These are phyloP conservation scores for Urtica urens DNA, from an alignment of 306 rosid genomes.

Conservation along the genomic window DNA sequence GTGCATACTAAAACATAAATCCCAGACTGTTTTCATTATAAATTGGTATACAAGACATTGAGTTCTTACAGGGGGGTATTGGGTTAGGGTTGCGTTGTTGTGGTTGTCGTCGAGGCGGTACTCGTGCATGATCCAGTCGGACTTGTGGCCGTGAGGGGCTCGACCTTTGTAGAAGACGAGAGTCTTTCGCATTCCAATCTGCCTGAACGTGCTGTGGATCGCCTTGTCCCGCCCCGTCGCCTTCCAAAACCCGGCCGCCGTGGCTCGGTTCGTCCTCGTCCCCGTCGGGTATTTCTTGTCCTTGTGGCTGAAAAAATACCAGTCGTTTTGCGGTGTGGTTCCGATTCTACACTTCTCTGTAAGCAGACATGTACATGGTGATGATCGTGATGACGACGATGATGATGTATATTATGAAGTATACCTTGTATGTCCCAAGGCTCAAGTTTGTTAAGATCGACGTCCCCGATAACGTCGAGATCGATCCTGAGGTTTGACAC, in stretches of 20 bases:
- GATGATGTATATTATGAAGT: not conserved
- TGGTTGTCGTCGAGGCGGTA: constrained; percentile 68
- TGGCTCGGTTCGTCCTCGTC: constrained; percentile 84
- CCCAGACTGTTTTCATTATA: too few species aligned
- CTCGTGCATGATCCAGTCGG: constrained; percentile 98
- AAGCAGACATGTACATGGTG: not conserved
- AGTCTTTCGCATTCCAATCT: constrained; percentile 95
- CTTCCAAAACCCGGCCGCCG: constrained; percentile 91
- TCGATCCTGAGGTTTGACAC: constrained; percentile 10
- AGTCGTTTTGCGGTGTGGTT: constrained; percentile 88
- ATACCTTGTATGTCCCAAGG: constrained; percentile 98
- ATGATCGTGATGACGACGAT: not conserved
- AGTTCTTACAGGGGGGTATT: too few species aligned
- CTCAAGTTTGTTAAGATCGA: constrained; percentile 95
- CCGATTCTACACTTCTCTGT: constrained; percentile 85
- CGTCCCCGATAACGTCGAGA: constrained; percentile 69
- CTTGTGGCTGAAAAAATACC: constrained; percentile 95
- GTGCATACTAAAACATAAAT: too few species aligned
- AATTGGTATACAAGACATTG: too few species aligned
- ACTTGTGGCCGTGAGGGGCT: constrained; percentile 89
- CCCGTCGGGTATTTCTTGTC: constrained; percentile 98
- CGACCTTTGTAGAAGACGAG: constrained; percentile 89
- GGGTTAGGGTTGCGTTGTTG: constrained; percentile 35
- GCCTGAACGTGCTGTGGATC: constrained; percentile 46
- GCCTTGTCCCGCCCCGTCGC: constrained; percentile 94